Evolutionary conservation across 768 basidiomycete genomes (phyloP).

Genomic region (Russula emetica): DNA sequence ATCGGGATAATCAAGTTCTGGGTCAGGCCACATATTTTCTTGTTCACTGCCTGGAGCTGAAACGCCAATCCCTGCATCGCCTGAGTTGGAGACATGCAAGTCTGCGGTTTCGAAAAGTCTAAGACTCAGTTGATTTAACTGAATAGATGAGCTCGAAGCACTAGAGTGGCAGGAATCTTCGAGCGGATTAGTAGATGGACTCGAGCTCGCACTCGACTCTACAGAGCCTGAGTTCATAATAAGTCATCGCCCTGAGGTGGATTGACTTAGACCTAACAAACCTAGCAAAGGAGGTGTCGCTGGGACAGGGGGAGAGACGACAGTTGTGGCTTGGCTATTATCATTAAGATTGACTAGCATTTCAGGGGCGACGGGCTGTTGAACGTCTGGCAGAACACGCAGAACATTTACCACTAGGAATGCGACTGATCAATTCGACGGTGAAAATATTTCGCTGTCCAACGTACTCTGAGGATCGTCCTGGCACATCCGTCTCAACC

Average conservation of each 20-base stretch:
- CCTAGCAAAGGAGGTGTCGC: slow-evolving; percentile 22
- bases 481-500: slow-evolving; percentile 37
- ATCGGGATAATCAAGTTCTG: slow-evolving; percentile 1
- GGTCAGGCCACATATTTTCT: slow-evolving; percentile 15
- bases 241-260: not conserved
- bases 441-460: not conserved
- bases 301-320: not conserved
- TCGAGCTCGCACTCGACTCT: slow-evolving; percentile 20
- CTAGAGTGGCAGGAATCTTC: slow-evolving; percentile 8
- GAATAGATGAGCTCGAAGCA: slow-evolving; percentile 13
- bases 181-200: slow-evolving; percentile 12
- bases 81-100: slow-evolving; percentile 7
- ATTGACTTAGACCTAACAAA: slow-evolving; percentile 6
- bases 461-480: slow-evolving; percentile 36
- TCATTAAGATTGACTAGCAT: slow-evolving; percentile 12
- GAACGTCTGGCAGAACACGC: slow-evolving; percentile 18
- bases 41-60: slow-evolving; percentile 7
- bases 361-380: slow-evolving; percentile 8
- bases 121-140: slow-evolving; percentile 5
- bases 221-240: slow-evolving; percentile 8
- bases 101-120: slow-evolving; percentile 18
- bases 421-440: not conserved
- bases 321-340: not conserved
- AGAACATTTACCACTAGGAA: slow-evolving; percentile 15
- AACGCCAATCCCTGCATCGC: not conserved